Evolutionary conservation across 2,329 filamentous ascomycete genomes (phyloP), one percentile per base, ranked within the genome.

Genomic region (Colletotrichum sp.): DNA sequence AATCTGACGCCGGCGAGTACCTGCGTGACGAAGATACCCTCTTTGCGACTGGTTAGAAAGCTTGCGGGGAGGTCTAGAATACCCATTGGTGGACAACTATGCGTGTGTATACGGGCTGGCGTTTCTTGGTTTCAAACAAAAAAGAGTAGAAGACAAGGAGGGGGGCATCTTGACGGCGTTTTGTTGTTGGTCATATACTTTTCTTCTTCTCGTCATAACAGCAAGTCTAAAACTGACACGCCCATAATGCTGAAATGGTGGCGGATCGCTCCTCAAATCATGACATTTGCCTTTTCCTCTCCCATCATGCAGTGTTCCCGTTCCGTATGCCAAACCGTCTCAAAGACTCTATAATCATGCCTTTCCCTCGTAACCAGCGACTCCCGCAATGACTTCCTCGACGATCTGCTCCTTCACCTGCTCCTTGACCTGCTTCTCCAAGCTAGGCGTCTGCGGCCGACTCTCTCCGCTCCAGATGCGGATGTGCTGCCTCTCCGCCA

Each of bases 1-100:
- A 99, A 87, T 95, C 95, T 1, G 97, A 99, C 87, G 94, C 95
- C 79, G 97, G 97, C 80, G 96, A 98, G 87, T 99, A 98, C 83
- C 88, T 99, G 82, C 92, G 97, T 82, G 96, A 98, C 80, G 92
- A 94, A 83, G 91, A 93, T 82, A 92, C 90, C 71, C 82, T 93
- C 70, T 93, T 93, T 82, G 88, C 90, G 30, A 87, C 89, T 34
- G 87, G 88, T 73, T 90, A 82, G 82, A 62, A 21, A 32, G 24
- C n/a, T 52, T 12, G 10, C 24, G 18, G 6, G 13, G 13, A 68
- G 36, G 36, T n/a, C 15, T 36, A 21, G 34, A 48, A 70, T 73
- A 56, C 66, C 30, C 21, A 24, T 32, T 16, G 66, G 55, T 32
- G 16, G 71, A 32, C 5, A n/a, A 32, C 43, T 55, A 13, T 21